Evolutionary conservation across 1,284 basidiomycete genomes (phyloP), one percentile per base, ranked within the genome.

Genomic region (Thecaphora thlaspeos): DNA sequence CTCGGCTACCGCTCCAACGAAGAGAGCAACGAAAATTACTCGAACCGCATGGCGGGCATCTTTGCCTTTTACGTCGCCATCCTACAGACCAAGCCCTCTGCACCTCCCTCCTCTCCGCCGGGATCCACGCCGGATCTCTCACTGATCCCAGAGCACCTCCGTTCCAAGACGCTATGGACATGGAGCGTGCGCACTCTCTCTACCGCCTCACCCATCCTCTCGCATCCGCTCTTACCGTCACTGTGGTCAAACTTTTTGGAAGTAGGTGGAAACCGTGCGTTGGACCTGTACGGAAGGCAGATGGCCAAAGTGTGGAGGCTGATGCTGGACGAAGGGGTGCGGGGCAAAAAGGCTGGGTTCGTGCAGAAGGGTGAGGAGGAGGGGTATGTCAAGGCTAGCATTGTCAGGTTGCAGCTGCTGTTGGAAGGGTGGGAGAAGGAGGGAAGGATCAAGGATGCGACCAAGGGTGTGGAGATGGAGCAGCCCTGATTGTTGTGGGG

Each of bases 31-130:
- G 80, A 83, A 17, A 88, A 90, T 46, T 89, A 90, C 76, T 82
- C 84, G 21, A 82, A 82, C 41, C 85, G 94, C n/a, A 83, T 95
- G 64, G 80, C 85, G 24, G 91, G 91, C 7, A 84, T 93, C 42
- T 83, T 91, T 81, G 85, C 91, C 11, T 84, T 98, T 21, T 98
- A 95, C 81, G 90, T 91, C 76, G 83, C 87, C 9, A 84, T 95
- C 51, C 77, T 93, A 37, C 83, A 82, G 60, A 80, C 80, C 3
- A 40, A 51, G 3, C 61, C 68, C 26, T 67, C 56, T 7, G 21
- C 48, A 1, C 67, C 71, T 22, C 50, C 64, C 2, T 15, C 45
- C 10, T 14, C 21, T 4, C 17, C 24, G 21, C 4, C 34, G 1
- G 26, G 46, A 3, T 3, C 10, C 3, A 11, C 53, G 10, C 10